These are phyloP conservation scores for Pleomassaria siparia DNA, from an alignment of 2,329 filamentous ascomycete genomes.

Conservation along the genomic window DNA sequence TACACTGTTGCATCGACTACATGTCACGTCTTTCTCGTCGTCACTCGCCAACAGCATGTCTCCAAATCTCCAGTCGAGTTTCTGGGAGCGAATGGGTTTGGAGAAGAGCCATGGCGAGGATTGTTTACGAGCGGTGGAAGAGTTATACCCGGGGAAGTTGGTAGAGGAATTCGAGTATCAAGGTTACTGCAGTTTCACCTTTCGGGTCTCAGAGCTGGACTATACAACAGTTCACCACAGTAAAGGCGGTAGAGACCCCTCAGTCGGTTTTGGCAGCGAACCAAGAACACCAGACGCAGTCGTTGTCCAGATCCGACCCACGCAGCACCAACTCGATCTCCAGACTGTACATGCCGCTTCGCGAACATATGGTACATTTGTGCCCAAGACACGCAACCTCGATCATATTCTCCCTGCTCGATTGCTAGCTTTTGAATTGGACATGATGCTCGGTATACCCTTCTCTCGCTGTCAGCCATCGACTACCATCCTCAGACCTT, in stretches of 20 bases:
- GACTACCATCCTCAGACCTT: constrained; percentile 1
- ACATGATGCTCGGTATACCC: constrained; percentile 25
- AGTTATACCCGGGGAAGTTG: constrained; percentile 5
- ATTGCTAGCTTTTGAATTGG: constrained; percentile 30
- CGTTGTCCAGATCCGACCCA: constrained; percentile 33
- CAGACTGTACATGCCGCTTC: constrained; percentile 20
- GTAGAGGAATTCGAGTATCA: constrained; percentile 20
- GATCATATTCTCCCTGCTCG: constrained; percentile 9
- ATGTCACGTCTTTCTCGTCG: constrained; percentile 1
- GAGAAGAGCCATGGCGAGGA: constrained; percentile 8
- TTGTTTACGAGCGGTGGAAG: constrained; percentile 13
- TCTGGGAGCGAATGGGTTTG: constrained; percentile 18
- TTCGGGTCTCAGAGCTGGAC: constrained; percentile 6
- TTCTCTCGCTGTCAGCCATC: constrained; percentile 18
- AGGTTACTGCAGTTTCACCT: constrained; percentile 28
- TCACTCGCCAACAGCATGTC: constrained; percentile 7
- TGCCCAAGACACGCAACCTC: constrained; percentile 19
- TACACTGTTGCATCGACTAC: neutral
- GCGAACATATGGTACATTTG: constrained; percentile 21
- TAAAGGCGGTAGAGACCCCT: neutral
- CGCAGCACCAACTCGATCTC: constrained; percentile 25
- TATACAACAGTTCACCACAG: neutral
- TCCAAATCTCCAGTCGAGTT: constrained; percentile 10
- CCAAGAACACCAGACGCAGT: neutral
- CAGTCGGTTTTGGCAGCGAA: neutral